Conservation (phyloP, 345 rosid species). For the Eucalyptus cloeziana region DNA sequence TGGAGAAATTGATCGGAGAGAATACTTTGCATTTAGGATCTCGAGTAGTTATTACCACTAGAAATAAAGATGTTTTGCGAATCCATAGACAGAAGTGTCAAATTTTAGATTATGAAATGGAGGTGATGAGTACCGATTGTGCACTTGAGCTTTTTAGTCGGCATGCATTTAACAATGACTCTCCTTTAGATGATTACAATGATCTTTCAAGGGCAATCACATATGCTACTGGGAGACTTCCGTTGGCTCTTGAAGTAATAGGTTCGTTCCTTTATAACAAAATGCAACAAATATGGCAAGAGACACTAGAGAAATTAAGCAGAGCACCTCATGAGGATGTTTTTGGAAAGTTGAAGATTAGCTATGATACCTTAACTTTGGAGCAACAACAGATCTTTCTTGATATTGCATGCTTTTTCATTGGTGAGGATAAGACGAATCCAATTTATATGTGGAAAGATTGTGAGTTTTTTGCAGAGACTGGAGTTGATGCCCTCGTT, state of each 20-base stretch:
- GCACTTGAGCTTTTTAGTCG: not conserved
- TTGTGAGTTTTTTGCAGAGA: not conserved
- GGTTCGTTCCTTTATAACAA: not conserved
- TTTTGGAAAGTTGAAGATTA: not conserved
- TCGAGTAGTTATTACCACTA: not conserved
- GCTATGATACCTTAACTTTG: not conserved
- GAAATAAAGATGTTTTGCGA: not conserved
- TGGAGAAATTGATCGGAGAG: not conserved
- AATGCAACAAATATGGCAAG: not conserved
- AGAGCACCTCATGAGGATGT: not conserved
- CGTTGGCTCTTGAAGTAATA: not conserved
- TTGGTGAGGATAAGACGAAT: not conserved
- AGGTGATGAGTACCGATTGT: not conserved
- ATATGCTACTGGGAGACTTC: not conserved
- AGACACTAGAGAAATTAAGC: not conserved
- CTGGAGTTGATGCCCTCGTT: not conserved
- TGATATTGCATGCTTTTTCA: not conserved
- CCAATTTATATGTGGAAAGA: not conserved
- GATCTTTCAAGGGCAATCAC: not conserved
- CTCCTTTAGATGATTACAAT: not conserved
- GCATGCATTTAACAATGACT: not conserved
- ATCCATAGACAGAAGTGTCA: not conserved
- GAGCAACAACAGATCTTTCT: not conserved
- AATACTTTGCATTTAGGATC: not conserved
- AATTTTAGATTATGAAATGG: not conserved